Conservation (phyloP, 1,284 basidiomycete species). For the Lignosus rhinocerotis region DNA sequence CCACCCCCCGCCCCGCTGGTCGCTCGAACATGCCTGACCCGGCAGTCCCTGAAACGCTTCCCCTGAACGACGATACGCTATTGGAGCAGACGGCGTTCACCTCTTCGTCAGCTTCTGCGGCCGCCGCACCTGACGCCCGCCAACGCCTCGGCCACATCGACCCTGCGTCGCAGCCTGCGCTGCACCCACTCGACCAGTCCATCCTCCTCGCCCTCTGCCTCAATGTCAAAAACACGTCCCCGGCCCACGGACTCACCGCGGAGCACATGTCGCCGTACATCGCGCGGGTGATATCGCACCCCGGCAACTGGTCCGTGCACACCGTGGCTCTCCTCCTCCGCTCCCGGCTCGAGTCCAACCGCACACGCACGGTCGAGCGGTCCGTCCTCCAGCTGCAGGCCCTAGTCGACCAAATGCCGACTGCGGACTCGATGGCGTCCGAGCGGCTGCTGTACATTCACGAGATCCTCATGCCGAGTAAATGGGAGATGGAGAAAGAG, state of each 20-base stretch:
- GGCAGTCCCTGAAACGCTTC: conserved; percentile 73
- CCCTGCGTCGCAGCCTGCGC: conserved; percentile 80
- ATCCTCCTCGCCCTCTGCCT: conserved; percentile 89
- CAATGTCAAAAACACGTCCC: conserved; percentile 86
- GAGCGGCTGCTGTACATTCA: conserved; percentile 84
- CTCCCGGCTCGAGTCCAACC: conserved; percentile 81
- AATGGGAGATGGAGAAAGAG: conserved; percentile 91
- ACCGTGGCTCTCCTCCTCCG: conserved; percentile 92
- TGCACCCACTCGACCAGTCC: conserved; percentile 90
- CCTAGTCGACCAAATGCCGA: conserved; percentile 93
- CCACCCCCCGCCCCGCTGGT: conserved; percentile 24
- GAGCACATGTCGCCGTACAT: conserved; percentile 93
- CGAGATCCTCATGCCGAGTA: conserved; percentile 77
- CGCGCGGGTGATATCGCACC: conserved; percentile 81
- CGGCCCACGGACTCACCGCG: conserved; percentile 81
- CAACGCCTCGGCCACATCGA: conserved; percentile 67
- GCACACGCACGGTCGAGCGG: conserved; percentile 90
- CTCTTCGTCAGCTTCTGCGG: conserved; percentile 51
- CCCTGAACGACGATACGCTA: conserved; percentile 94
- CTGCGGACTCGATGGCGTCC: conserved; percentile 66
- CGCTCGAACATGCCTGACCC: conserved; percentile 8
- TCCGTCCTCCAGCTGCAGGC: conserved; percentile 89
- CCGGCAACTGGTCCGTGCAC: conserved; percentile 91
- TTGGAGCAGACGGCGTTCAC: conserved; percentile 95
- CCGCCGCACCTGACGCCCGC: conserved; percentile 26